Percentiles rank a stretch among this genome's conserved stretches.
These are phyloP conservation scores for Perkinsus marinus DNA, from an alignment of 169 alveolate species.

Conservation along the genomic window DNA sequence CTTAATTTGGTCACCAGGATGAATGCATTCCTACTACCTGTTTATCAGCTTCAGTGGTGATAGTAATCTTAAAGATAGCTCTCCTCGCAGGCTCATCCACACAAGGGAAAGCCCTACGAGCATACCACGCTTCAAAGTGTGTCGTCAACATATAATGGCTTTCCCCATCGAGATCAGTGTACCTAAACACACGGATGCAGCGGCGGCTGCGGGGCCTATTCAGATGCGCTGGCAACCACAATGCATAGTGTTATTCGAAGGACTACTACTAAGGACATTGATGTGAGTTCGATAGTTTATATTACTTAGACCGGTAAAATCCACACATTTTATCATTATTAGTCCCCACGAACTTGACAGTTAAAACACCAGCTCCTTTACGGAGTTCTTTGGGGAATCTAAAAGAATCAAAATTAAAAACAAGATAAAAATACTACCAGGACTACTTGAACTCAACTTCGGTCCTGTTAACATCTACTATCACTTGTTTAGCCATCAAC, in stretches of 20 bases:
- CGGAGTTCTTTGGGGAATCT: not conserved
- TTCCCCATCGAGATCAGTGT: not conserved
- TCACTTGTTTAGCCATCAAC: not conserved
- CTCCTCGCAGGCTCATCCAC: constrained; percentile 22
- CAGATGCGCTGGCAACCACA: no score
- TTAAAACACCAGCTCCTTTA: not conserved
- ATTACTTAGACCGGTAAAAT: constrained; percentile 18
- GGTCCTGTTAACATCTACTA: not conserved
- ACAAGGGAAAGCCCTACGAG: constrained; percentile 21
- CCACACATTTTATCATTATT: constrained; percentile 16
- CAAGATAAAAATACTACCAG: not conserved
- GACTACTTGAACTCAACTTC: not conserved
- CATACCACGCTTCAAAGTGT: constrained; percentile 20
- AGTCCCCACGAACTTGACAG: not conserved
- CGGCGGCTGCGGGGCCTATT: not conserved
- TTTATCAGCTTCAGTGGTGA: not conserved
- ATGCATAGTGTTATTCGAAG: no score
- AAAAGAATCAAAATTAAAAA: not conserved
- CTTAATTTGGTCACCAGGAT: no score
- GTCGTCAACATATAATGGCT: not conserved
- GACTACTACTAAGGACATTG: no score
- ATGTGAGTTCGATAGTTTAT: no score
- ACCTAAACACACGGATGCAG: not conserved
- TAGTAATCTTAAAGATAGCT: not conserved
- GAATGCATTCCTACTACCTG: not conserved